A percentile compares a stretch with the other conserved stretches of the same genome.
Evolutionary conservation across 1,139 yeast species (phyloP).

Genomic region (Lodderomyces oxycetoniae): DNA sequence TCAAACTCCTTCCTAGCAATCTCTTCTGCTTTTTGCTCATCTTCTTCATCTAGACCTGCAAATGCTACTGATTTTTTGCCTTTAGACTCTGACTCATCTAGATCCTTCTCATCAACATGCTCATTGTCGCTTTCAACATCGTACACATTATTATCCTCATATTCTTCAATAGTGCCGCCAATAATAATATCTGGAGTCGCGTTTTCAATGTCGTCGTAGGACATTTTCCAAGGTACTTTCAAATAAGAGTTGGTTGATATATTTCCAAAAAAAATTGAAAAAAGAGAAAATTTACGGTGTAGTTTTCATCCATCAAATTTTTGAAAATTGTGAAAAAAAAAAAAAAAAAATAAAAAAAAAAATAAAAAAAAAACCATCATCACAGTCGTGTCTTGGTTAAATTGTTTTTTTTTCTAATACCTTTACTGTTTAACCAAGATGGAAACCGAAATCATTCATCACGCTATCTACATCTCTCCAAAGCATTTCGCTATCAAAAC

Average conservation of each 20-base stretch:
- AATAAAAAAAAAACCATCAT: constrained; percentile 1
- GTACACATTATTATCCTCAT: constrained; percentile 37
- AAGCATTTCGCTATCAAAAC: constrained; percentile 55
- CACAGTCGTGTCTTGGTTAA: background rate
- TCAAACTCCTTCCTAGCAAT: constrained; percentile 77
- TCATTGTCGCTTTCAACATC: constrained; percentile 49
- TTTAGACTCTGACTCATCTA: constrained; percentile 26
- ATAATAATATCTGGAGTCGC: constrained; percentile 82
- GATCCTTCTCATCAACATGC: constrained; percentile 35
- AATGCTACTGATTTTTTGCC: constrained; percentile 79
- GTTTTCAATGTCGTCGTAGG: constrained; percentile 71
- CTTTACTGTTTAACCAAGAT: constrained; percentile 32
- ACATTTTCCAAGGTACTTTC: constrained; percentile 26
- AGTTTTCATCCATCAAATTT: constrained; percentile 3
- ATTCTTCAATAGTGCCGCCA: constrained; percentile 57
- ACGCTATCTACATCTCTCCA: constrained; percentile 91
- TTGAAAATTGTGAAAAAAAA: constrained; percentile 1
- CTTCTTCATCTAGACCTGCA: constrained; percentile 71
- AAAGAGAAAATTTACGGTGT: constrained; percentile 4
- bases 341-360: constrained; percentile 3
- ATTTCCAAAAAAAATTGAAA: constrained; percentile 5
- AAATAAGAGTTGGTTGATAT: background rate
- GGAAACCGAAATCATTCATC: constrained; percentile 94
- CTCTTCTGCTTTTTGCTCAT: constrained; percentile 57
- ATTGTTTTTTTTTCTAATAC: no score